These are phyloP conservation scores for Spathaspora gorwiae DNA, from an alignment of 805 yeast genomes.

Conservation along the genomic window DNA sequence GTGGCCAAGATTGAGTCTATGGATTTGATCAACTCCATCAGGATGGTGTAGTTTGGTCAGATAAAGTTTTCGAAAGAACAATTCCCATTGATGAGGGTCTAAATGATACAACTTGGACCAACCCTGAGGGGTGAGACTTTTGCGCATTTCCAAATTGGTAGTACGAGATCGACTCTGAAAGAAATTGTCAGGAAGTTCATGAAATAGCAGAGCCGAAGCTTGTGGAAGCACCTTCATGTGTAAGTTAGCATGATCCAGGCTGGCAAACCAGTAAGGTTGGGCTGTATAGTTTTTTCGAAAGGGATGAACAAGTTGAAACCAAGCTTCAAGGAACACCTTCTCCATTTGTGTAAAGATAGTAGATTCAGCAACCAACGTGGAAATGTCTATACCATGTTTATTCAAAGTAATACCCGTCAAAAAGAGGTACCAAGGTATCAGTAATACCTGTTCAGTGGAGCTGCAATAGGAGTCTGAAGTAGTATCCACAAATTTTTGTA, in stretches of 20 bases:
- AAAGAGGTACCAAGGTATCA: conserved; percentile 1
- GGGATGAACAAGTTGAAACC: not conserved
- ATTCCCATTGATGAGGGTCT: not conserved
- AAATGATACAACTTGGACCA: not conserved
- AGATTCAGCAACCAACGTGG: not conserved
- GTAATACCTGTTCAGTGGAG: not conserved
- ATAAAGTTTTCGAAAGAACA: too few relatives aligned
- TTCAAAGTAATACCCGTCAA: not conserved
- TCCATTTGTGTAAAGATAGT: not conserved
- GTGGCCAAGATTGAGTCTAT: not conserved
- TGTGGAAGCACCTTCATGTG: not conserved
- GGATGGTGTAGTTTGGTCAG: not conserved
- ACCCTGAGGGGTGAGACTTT: not conserved
- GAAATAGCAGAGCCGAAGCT: not conserved
- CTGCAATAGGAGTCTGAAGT: not conserved
- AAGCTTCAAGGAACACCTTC: not conserved
- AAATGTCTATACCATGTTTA: not conserved
- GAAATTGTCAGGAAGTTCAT: not conserved
- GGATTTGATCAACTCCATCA: not conserved
- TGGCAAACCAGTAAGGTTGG: not conserved
- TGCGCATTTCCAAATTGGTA: not conserved
- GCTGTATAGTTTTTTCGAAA: not conserved
- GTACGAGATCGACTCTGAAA: not conserved
- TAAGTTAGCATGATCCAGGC: not conserved
- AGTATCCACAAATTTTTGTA: not conserved